These are phyloP conservation scores for Lactarius vividus DNA, from an alignment of 768 basidiomycete genomes.

Conservation along the genomic window DNA sequence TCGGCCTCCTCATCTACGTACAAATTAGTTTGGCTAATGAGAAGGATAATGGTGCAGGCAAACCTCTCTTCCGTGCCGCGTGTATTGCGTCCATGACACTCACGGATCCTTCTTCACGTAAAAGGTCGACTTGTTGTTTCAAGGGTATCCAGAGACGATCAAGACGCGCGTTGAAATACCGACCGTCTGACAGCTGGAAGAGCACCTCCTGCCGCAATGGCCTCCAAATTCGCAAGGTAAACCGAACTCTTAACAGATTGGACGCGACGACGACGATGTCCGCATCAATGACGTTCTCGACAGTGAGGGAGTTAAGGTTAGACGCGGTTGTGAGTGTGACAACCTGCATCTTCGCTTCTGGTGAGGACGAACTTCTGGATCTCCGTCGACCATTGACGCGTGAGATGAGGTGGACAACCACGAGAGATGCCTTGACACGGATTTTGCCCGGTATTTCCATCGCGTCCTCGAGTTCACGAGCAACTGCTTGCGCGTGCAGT, in stretches of 20 bases:
- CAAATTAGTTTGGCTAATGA: conserved; percentile 23
- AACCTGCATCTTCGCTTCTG: conserved; percentile 53
- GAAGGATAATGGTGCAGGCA: conserved; percentile 25
- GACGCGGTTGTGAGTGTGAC: conserved; percentile 64
- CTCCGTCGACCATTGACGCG: conserved; percentile 87
- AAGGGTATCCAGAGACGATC: conserved; percentile 57
- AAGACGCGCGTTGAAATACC: conserved; percentile 86
- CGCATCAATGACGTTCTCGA: conserved; percentile 73
- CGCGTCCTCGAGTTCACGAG: conserved; percentile 55
- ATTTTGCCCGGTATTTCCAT: conserved; percentile 59
- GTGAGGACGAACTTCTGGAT: conserved; percentile 71
- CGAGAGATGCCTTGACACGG: conserved; percentile 74
- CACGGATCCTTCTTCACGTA: conserved; percentile 61
- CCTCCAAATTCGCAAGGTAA: conserved; percentile 73
- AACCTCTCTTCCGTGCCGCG: conserved; percentile 59
- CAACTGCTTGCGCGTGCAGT: conserved; percentile 59
- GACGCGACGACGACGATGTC: conserved; percentile 87
- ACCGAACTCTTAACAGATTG: conserved; percentile 77
- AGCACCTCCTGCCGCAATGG: conserved; percentile 63
- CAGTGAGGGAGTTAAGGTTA: conserved; percentile 67
- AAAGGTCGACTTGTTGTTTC: conserved; percentile 60
- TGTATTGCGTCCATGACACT: conserved; percentile 65
- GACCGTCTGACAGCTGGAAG: conserved; percentile 71
- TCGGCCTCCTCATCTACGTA: conserved; percentile 51
- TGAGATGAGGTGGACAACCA: conserved; percentile 86